Evolutionary conservation across 1,284 basidiomycete genomes (phyloP), one percentile per base, ranked within the genome.

Genomic region (Mycosarcoma maydis): DNA sequence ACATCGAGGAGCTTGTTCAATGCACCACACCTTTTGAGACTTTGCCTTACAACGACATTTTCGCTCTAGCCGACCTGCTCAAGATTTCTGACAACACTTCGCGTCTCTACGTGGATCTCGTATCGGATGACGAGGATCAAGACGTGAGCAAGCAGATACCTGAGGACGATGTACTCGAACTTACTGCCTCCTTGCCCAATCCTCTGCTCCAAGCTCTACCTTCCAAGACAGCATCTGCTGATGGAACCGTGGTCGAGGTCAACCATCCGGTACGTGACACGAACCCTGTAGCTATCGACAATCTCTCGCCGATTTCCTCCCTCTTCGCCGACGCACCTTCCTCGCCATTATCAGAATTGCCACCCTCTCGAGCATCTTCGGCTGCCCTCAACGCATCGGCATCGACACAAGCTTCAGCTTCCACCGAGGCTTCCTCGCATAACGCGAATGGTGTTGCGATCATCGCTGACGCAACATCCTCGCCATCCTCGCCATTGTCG

Each of bases 11-110:
- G 17, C 49, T 70, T 1, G 26, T 70, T 1, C 37, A 40, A 17
- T 65, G 59, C 53, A 65, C 67, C 0, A 54, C 49, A 13, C 57
- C 67, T 1, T 70, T 70, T 43, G 61, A 65, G n/a, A 61, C 61
- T 6, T 33, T 65, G 19, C 67, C 67, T 1, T 70, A 64, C 55
- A 56, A 61, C 51, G 67, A 70, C 30, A 56, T 70, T 9, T 56
- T 60, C 37, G 67, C 57, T 20, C 57, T 70, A 7, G 56, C 61
- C 4, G 61, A 65, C 13, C 48, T 64, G 47, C 57, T 64, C 43
- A 59, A 48, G 20, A 27, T 65, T 17, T 22, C 42, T 1, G 56
- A 56, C 24, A 51, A 57, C 24, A 44, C 57, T 2, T 49, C 56
- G 24, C 39, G 47, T 16, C 61, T 65, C 4, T 65, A 64, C 22